These are phyloP conservation scores for Tricladium varicosporioides DNA, from an alignment of 2,329 filamentous ascomycete genomes.

Conservation along the genomic window DNA sequence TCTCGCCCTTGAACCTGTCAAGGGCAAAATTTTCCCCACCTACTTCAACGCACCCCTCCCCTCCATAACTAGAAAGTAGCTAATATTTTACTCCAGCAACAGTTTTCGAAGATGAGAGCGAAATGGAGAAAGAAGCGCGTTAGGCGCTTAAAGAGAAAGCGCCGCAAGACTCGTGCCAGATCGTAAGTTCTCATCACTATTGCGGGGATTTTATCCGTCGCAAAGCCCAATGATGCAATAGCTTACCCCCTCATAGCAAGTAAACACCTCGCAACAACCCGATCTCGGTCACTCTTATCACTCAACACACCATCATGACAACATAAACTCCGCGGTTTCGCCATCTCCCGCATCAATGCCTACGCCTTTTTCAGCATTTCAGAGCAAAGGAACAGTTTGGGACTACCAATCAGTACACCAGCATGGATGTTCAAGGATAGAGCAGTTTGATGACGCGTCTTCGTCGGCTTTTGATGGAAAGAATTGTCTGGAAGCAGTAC, in stretches of 20 bases:
- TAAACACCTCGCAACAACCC: slow-evolving; percentile 42
- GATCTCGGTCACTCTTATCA: slow-evolving; percentile 40
- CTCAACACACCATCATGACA: slow-evolving; percentile 36
- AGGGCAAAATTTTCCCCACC: too few relatives aligned
- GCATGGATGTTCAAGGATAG: slow-evolving; percentile 35
- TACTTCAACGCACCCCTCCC: too few relatives aligned
- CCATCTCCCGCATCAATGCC: slow-evolving; percentile 37
- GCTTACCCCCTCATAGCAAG: slow-evolving; percentile 36
- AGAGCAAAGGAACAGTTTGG: slow-evolving; percentile 28
- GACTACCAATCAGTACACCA: slow-evolving; percentile 31
- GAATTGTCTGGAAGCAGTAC: slow-evolving; percentile 32
- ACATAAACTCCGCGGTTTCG: slow-evolving; percentile 32
- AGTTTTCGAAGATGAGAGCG: slow-evolving; percentile 65
- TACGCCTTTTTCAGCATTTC: slow-evolving; percentile 36
- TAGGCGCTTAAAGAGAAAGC: slow-evolving; percentile 98
- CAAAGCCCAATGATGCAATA: slow-evolving; percentile 1
- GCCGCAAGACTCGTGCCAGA: slow-evolving; percentile 99
- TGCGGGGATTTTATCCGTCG: neutral
- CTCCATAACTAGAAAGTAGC: neutral
- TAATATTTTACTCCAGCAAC: neutral
- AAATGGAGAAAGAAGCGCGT: slow-evolving; percentile 99
- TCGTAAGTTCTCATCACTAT: slow-evolving; percentile 64
- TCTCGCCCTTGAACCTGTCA: neutral
- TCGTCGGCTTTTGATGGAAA: slow-evolving; percentile 36
- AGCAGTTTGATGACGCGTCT: slow-evolving; percentile 35